Evolutionary conservation across 148 eudicot species (phyloP), one percentile per base, ranked within the genome.

Genomic region (Pouteria glomerata): DNA sequence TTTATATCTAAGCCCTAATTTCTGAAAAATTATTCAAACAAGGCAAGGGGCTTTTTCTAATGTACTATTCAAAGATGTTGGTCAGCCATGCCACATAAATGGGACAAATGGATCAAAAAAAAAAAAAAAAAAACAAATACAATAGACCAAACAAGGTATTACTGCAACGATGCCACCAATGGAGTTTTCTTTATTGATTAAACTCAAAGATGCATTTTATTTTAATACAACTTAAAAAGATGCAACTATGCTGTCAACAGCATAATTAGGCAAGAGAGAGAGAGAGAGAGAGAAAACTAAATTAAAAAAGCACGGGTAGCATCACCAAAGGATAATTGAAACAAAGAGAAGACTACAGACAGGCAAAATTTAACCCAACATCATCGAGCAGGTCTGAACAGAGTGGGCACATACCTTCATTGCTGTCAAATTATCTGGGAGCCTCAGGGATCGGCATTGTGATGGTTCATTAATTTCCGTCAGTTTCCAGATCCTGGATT

Each of bases 371-470:
- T 23, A 16, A 52, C 48, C 13, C 24, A 7, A 19, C 15, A 50
- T 35, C 55, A 39, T 19, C 10, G 37, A 65, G 64, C 8, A 47
- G 37, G 26, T 15, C 27, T 31, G 42, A 66, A 35, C 6, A 67
- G 57, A 18, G 48, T 57, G 67, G 12, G 61, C 50, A 21, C 57
- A 24, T 81, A 92, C 97, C 88, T 78, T 88, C 80, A 73, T 80
- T 63, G 97, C 82, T 53, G 96, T 70, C 69, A 82, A 64, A 76
- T 74, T 85, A 74, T 92, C 96, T 67, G 96, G 89, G 63, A 92
- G 91, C 83, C 87, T 86, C 70, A 89, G 65, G 35, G 92, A 92
- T 60, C 91, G 89, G 73, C 92, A 89, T 77, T 92, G 96, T 48
- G 91, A 80, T 81, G 84, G 79, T 68, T 89, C 96, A 74, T 61